Evolutionary conservation across 768 basidiomycete species (phyloP), one percentile per base, ranked within the genome.

Genomic region (Fibroporia radiculosa): DNA sequence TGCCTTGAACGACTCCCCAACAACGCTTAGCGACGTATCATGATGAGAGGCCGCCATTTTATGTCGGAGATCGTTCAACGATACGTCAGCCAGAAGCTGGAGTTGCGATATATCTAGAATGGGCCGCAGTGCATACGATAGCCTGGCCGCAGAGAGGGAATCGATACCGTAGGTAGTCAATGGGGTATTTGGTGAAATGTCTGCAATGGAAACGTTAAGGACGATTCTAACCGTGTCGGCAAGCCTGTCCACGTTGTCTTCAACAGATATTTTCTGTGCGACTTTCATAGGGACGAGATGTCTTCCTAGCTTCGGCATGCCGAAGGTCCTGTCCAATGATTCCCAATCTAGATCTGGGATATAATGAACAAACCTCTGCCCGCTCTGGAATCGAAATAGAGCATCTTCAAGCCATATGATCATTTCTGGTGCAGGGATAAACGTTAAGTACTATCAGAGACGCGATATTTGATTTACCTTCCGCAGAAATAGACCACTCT

Each of bases 121-220:
- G 1, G 61, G 54, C 6, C 60, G 59, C 24, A 71, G 60, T 2
- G 58, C 56, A 41, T 57, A 58, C 5, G 69, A 65, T 10, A 70
- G 48, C 16, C 58, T 57, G 4, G 62, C 62, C 14, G 70, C 69
- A 11, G 63, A 59, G 6, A 71, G 60, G 1, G 70, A 71, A 48
- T 71, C 70, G 16, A 70, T 54, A 8, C 71, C 71, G 33, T 71
- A 72, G 1, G 64, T 56, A 1, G 67, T 68, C 31, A 73, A 56
- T 2, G 71, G 69, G 6, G 66, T 59, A 10, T 69, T 62, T 0
- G 51, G 41, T 6, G 58, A 58, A 36, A 72, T 62, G 29, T 70
- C 68, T 12, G 59, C 56, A 19, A 45, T 46, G 2, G 62, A 46
- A 20, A 71, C 50, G 38, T 64, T 63, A 18, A 68, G 49, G 12